phyloP scores from a whole-genome alignment of 108 stramenopile species.

The Craspedostauros australis region DNA sequence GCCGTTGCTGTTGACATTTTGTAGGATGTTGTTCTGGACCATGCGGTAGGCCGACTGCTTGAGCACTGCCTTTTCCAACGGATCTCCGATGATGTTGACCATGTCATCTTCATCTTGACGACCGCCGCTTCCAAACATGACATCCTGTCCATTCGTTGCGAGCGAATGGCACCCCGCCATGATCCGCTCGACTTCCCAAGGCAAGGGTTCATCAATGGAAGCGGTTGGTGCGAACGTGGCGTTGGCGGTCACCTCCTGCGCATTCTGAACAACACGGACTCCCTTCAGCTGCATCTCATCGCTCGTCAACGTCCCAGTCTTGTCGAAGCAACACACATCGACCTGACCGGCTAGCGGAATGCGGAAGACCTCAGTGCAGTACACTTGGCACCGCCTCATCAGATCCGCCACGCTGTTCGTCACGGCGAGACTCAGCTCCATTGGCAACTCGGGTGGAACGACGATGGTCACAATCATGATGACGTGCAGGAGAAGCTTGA shows the following conservation, averaged over 20 bases:
- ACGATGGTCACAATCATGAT: conserved; percentile 96
- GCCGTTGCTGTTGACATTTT: conserved; percentile 9
- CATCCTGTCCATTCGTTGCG: conserved; percentile 31
- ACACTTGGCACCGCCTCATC: conserved; percentile 62
- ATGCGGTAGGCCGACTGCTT: conserved; percentile 71
- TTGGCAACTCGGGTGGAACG: conserved; percentile 85
- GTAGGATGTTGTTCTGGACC: conserved; percentile 30
- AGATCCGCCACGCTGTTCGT: conserved; percentile 86
- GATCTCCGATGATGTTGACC: conserved; percentile 77
- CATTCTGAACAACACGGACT: conserved; percentile 34
- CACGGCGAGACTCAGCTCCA: conserved; percentile 95
- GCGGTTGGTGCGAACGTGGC: conserved; percentile 8
- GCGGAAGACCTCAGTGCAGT: conserved; percentile 96
- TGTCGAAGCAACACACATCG: conserved; percentile 94
- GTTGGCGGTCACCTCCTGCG: not conserved
- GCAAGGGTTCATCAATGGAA: conserved; percentile 19
- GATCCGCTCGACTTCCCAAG: conserved; percentile 51
- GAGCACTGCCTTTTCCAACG: conserved; percentile 90
- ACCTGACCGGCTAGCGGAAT: conserved; percentile 92
- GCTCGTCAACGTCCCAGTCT: conserved; percentile 95
- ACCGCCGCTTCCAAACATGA: too few relatives aligned
- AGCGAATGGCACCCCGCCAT: conserved; percentile 91
- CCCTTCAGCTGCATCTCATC: conserved; percentile 88
- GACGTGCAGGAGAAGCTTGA: conserved; percentile 91
- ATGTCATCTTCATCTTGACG: not conserved